Percentiles rank a stretch among this genome's conserved stretches.
Evolutionary conservation across 2,329 filamentous ascomycete genomes (phyloP).

Genomic region (Neofusicoccum ribis): DNA sequence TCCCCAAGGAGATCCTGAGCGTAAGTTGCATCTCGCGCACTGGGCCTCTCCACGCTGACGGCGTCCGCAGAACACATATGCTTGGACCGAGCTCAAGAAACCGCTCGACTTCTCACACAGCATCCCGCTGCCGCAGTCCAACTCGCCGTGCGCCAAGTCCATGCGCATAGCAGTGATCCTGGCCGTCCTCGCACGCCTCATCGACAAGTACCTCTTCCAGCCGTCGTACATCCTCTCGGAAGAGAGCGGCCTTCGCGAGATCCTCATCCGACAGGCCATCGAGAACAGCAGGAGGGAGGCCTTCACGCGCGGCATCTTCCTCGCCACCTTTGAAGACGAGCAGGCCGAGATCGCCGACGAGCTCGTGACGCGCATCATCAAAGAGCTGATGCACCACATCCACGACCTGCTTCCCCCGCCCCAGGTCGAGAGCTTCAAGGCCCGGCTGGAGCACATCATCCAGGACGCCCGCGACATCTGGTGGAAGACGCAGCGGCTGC

Average conservation of each 20-base stretch:
- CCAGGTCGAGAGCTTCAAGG: not conserved
- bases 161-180: slow-evolving; percentile 37
- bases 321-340: slow-evolving; percentile 8
- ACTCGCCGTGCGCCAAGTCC: slow-evolving; percentile 32
- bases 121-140: slow-evolving; percentile 34
- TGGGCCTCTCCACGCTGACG: not conserved
- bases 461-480: slow-evolving; percentile 13
- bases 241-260: slow-evolving; percentile 20
- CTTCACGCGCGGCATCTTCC: slow-evolving; percentile 14
- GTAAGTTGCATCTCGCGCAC: not conserved
- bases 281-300: not conserved
- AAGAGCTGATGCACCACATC: slow-evolving; percentile 11
- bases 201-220: slow-evolving; percentile 36
- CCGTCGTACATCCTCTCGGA: slow-evolving; percentile 32
- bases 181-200: slow-evolving; percentile 29
- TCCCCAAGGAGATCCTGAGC: not conserved
- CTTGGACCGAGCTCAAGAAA: slow-evolving; percentile 7
- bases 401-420: slow-evolving; percentile 1
- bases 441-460: not conserved
- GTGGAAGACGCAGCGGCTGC: slow-evolving; percentile 10
- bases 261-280: slow-evolving; percentile 4
- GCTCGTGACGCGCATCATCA: slow-evolving; percentile 6
- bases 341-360: slow-evolving; percentile 6
- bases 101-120: slow-evolving; percentile 20
- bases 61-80: not conserved